Evolutionary conservation across 805 yeast genomes (phyloP), one percentile per base, ranked within the genome.

Genomic region (Pichia gijzeniarum): DNA sequence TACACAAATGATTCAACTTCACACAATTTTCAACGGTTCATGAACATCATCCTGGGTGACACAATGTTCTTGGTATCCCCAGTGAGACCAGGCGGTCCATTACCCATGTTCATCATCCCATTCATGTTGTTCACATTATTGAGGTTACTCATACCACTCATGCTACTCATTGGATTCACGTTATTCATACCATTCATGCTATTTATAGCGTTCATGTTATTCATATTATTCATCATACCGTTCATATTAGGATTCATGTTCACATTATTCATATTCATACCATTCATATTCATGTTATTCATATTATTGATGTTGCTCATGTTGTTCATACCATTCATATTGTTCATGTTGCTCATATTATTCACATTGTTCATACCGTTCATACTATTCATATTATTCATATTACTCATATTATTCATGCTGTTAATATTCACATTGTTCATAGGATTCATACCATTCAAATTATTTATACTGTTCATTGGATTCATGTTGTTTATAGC

Each of bases 31-130:
- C 17, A 38, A 33, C 43, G 47, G 27, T 43, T 43, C 38, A 43
- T 33, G 39, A 52, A 56, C 41, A 55, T 48, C 54, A 55, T 48
- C 43, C 56, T 49, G 16, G 62, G 60, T 19, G 61, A 54, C 25
- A 54, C 43, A 1, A 50, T 38, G 27, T 50, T 52, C 38, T 55
- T 55, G 35, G 50, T 53, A 21, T 57, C 57, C 10, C 47, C 38
- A 12, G 48, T 32, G 9, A 48, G 44, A 25, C 37, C 32, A 18
- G 43, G 36, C 8, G 41, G 41, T 13, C 34, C 43, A 21, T 34
- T 33, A 16, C 12, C 19, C 37, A 40, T 42, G 34, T 30, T 37
- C 17, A 5, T 21, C 38, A 37, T 38, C 25, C 20, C 37, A 31
- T 43, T 37, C 38, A 33, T 31, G 19, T 22, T 43, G 27, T 25